phyloP scores from a whole-genome alignment of 1,284 basidiomycete species.

The Apiotrichum sp. region DNA sequence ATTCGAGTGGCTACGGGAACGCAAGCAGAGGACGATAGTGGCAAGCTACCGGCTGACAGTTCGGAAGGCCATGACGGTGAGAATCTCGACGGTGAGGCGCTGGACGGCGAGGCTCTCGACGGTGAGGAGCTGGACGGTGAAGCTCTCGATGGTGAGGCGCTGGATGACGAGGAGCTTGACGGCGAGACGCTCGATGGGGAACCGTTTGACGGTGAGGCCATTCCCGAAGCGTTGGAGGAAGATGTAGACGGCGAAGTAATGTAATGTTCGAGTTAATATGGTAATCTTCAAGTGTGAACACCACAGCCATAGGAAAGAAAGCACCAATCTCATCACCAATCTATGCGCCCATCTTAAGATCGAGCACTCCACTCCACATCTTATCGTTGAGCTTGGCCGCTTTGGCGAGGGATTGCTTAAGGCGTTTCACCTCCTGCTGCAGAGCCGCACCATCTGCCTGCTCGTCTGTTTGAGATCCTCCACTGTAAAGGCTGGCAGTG shows the following conservation, averaged over 20 bases:
- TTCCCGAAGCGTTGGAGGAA: constrained; percentile 26
- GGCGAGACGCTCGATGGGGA: constrained; percentile 33
- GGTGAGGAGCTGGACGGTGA: constrained; percentile 47
- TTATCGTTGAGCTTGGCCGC: constrained; percentile 79
- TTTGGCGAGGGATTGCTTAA: constrained; percentile 64
- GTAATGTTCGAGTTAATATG: background rate
- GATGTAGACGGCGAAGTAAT: constrained; percentile 43
- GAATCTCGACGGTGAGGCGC: background rate
- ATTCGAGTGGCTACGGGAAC: no score
- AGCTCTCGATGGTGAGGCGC: background rate
- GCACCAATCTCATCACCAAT: background rate
- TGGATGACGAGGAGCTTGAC: background rate
- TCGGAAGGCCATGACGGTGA: background rate
- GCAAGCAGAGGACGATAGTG: no score
- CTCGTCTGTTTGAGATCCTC: background rate
- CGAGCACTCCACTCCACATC: constrained; percentile 74
- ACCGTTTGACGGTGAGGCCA: no score
- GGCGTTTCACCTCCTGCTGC: constrained; percentile 60
- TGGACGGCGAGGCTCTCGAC: constrained; percentile 24
- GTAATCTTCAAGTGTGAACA: no score
- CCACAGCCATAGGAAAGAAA: background rate
- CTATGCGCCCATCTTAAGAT: constrained; percentile 24
- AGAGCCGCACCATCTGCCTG: constrained; percentile 54
- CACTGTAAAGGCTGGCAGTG: no score
- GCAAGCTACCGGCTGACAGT: background rate